Percentiles rank a stretch among this genome's conserved stretches.
Evolutionary conservation across 2,329 filamentous ascomycete species (phyloP).

Genomic region (Botryotinia calthae): DNA sequence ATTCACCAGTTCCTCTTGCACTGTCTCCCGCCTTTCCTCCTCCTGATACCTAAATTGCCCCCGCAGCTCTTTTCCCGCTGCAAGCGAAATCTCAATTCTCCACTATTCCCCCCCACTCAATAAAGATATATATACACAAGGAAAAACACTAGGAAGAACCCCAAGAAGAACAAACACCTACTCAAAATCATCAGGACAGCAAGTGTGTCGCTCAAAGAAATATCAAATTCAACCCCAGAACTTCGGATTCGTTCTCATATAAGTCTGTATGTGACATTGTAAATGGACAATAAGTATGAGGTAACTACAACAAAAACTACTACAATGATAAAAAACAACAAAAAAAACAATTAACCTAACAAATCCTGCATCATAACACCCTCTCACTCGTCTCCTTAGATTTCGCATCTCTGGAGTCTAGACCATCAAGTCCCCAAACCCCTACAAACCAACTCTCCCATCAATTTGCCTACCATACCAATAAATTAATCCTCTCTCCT

Average conservation of each 20-base stretch:
- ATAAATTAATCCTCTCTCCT: fast-evolving
- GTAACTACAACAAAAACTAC: too few species aligned
- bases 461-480: background rate
- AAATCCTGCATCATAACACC: background rate
- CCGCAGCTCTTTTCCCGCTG: too few species aligned
- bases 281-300: background rate
- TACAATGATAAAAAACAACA: too few species aligned
- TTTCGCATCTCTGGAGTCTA: background rate
- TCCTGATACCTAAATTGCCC: background rate
- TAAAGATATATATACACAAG: too few species aligned
- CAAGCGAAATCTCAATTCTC: background rate
- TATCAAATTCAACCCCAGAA: too few species aligned
- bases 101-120: background rate
- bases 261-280: background rate
- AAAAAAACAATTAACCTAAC: too few species aligned
- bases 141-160: too few species aligned
- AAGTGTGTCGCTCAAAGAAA: too few species aligned
- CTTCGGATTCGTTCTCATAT: too few species aligned
- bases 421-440: fast-evolving
- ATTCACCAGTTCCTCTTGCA: background rate
- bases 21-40: too few species aligned
- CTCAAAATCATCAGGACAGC: too few species aligned
- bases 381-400: background rate
- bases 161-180: too few species aligned
- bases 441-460: background rate